Evolutionary conservation across 2,329 filamentous ascomycete genomes (phyloP).

Genomic region (Aspergillus pseudoviridinutans): DNA sequence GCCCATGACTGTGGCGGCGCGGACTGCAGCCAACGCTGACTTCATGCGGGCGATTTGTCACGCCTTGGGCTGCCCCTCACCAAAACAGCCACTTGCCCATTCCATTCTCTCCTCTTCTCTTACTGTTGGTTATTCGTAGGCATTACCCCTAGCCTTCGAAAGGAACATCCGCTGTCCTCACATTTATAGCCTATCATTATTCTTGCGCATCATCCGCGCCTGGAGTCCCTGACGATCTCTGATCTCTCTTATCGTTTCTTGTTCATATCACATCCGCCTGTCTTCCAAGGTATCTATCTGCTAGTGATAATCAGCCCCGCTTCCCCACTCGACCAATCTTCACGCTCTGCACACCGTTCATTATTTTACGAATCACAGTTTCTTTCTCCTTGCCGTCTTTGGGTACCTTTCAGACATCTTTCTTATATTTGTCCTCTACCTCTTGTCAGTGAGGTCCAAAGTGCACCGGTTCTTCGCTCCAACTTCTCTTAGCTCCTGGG

Average conservation of each 20-base stretch:
- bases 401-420: neutral
- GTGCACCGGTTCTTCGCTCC: conserved; percentile 1
- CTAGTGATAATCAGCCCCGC: neutral
- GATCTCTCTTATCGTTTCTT: no score
- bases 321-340: conserved; percentile 8
- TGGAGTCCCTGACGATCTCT: neutral
- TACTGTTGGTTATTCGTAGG: neutral
- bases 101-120: neutral
- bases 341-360: neutral
- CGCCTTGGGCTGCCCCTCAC: neutral
- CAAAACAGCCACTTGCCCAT: neutral
- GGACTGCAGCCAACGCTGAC: neutral
- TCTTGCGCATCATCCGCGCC: neutral
- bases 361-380: neutral
- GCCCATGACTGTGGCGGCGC: neutral
- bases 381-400: neutral
- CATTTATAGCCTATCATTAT: neutral
- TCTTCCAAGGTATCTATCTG: neutral
- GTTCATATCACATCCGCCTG: neutral
- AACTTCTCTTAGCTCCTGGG: neutral
- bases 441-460: neutral
- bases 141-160: neutral
- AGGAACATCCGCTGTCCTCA: neutral
- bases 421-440: neutral
- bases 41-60: neutral